Evolutionary conservation across 2,329 filamentous ascomycete species (phyloP).

Genomic region (Podosphaera leucotricha): DNA sequence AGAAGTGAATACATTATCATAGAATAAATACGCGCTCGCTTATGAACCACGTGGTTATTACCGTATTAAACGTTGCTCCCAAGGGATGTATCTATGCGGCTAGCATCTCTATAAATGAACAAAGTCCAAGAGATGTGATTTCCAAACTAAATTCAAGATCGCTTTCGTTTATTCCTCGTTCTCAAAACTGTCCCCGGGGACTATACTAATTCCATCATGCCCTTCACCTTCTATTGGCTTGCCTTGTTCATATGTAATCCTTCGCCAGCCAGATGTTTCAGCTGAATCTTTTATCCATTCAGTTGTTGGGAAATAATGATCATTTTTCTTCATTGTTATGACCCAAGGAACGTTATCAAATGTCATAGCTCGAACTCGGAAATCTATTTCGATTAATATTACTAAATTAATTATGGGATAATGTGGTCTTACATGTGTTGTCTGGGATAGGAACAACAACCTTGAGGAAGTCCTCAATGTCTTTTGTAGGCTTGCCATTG

Average conservation of each 20-base stretch:
- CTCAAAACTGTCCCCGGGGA: constrained; percentile 11
- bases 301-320: constrained; percentile 68
- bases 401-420: neutral
- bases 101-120: no score
- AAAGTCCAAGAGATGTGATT: no score
- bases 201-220: constrained; percentile 15
- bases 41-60: no score
- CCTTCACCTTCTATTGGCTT: constrained; percentile 29
- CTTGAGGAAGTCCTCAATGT: constrained; percentile 56
- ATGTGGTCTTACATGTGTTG: constrained; percentile 49
- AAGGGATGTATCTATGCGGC: no score
- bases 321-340: constrained; percentile 99
- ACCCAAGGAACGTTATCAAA: constrained; percentile 98
- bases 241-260: constrained; percentile 36
- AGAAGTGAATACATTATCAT: no score
- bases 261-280: constrained; percentile 36
- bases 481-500: constrained; percentile 65
- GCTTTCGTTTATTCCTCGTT: neutral
- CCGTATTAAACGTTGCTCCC: no score
- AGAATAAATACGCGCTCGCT: no score
- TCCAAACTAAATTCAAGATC: no score
- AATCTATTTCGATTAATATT: constrained; percentile 30
- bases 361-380: constrained; percentile 88
- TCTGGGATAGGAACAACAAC: constrained; percentile 76
- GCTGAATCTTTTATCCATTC: constrained; percentile 42